Evolutionary conservation across 345 rosid genomes (phyloP), one percentile per base, ranked within the genome.

Genomic region (Ailanthus altissimus): DNA sequence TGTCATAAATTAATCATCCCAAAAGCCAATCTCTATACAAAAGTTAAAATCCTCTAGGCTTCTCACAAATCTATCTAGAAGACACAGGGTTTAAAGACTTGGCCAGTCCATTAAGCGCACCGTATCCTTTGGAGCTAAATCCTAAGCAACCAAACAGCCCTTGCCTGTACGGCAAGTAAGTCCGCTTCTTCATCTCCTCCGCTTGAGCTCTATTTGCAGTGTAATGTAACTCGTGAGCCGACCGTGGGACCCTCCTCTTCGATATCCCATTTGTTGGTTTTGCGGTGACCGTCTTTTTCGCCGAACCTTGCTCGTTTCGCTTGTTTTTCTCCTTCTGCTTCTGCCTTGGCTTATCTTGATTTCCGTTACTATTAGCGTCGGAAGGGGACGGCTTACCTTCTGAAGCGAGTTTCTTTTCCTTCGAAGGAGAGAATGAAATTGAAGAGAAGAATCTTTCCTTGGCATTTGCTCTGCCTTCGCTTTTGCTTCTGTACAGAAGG

Each of bases 131-230:
- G 1, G 83, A 80, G 43, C 81, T 83, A 60, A 85, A 82, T 6
- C 86, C 85, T 75, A 85, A 83, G 84, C 90, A 87, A 13, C 88
- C 90, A 14, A 87, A 81, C 54, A 87, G 68, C 49, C 90, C 90
- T 1, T 81, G 86, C 79, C 78, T 72, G 80, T 84, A 87, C 12
- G 90, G 88, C 80, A 85, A 80, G 47, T 64, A 67, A 36, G 90
- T 87, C 81, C 85, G 72, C 81, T 77, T 81, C 86, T 80, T 87
- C 90, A 87, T 79, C 85, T 87, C 88, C 80, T 87, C 90, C 14
- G 88, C 61, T 38, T 67, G 85, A 10, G 86, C 86, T 68, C 83
- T 75, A 45, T 83, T 87, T 15, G 75, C 68, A 62, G 85, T 81
- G 86, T 87, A 87, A 62, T 81, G 86, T 74, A 78, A 47, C 85